Evolutionary conservation across 176 grass and related monocot species (phyloP).

Genomic region (bread wheat (Triticum aestivum)): IWGSC_CS_RefSeq_v2.1 NC_057797.1:762110774-762111273

Average conservation of each 20-base stretch:
- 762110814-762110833: constrained; percentile 39
- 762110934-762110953: constrained; percentile 63
- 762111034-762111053: not conserved
- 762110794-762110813: constrained; percentile 32
- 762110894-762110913: constrained; percentile 86
- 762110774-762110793: constrained; percentile 30
- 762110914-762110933: constrained; percentile 55
- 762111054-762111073: not conserved
- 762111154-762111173: no score
- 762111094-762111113: not conserved
- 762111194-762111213: no score
- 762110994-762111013: constrained; percentile 85
- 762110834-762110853: constrained; percentile 73
- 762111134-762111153: not conserved
- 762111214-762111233: no score
- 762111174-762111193: no score
- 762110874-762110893: constrained; percentile 86
- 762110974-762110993: constrained; percentile 55
- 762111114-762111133: no score
- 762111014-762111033: no score
- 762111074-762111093: no score
- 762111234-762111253: no score
- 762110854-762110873: constrained; percentile 68
- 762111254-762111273: no score
- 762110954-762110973: constrained; percentile 63